Conservation (phyloP, 139 green algal species). For the Chlamydomonas sp. region DNA sequence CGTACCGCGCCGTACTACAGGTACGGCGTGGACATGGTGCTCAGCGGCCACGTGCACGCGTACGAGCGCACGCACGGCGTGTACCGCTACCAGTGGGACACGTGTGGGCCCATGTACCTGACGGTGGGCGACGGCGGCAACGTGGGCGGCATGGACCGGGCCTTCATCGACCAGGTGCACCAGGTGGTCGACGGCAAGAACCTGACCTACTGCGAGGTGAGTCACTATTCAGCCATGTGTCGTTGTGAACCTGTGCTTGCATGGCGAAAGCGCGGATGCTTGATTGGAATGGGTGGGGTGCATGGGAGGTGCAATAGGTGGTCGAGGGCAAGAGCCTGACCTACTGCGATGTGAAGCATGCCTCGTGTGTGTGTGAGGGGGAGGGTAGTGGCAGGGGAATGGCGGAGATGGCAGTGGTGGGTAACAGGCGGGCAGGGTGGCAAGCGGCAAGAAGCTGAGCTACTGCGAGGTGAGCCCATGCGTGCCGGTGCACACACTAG, state of each 20-base stretch:
- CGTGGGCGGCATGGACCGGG: conserved; percentile 41
- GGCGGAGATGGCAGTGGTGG: no score
- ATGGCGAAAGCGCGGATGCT: not conserved
- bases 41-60: conserved; percentile 59
- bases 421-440: no score
- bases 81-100: conserved; percentile 48
- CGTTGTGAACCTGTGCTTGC: not conserved
- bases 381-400: no score
- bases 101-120: conserved; percentile 62
- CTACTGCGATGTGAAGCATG: no score
- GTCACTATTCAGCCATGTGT: no score
- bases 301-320: not conserved
- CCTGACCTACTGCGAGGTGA: conserved; percentile 19
- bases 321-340: no score
- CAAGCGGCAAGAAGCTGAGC: no score
- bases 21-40: conserved; percentile 46
- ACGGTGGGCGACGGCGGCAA: conserved; percentile 54
- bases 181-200: conserved; percentile 25
- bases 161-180: conserved; percentile 38
- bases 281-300: no score
- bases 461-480: no score
- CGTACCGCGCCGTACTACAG: not conserved
- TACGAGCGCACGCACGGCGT: conserved; percentile 59
- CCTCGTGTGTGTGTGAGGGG: no score
- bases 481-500: no score